A percentile compares a stretch with the other conserved stretches of the same genome.
phyloP scores from a whole-genome alignment of 768 basidiomycete genomes.

The Rhodotorula toruloides region DNA sequence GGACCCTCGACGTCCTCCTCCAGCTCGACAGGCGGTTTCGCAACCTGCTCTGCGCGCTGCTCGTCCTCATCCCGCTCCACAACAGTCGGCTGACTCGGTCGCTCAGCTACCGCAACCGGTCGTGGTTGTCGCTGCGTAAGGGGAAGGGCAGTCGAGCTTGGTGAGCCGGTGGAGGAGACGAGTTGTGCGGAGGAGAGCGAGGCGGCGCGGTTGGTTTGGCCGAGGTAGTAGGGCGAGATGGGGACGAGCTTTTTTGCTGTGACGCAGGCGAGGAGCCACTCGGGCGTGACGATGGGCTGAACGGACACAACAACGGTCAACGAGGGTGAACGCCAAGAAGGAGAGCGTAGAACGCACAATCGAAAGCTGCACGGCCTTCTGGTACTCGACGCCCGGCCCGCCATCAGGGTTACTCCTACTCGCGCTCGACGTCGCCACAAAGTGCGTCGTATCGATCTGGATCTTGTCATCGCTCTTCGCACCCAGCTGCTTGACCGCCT shows the following conservation, averaged over 20 bases:
- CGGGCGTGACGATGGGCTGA: slow-evolving; percentile 79
- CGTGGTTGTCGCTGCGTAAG: background rate
- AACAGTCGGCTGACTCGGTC: background rate
- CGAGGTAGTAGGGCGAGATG: slow-evolving; percentile 63
- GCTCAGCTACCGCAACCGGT: background rate
- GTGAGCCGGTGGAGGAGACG: slow-evolving; percentile 11
- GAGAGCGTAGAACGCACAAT: slow-evolving; percentile 49
- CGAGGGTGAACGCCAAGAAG: background rate
- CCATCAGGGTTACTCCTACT: slow-evolving; percentile 2
- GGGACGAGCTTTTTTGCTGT: slow-evolving; percentile 82
- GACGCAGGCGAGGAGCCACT: slow-evolving; percentile 88
- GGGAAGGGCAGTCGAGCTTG: background rate
- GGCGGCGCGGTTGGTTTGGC: slow-evolving; percentile 37
- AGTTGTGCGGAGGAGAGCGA: slow-evolving; percentile 39
- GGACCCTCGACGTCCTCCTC: slow-evolving; percentile 20
- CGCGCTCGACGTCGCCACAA: slow-evolving; percentile 40
- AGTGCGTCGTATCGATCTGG: slow-evolving; percentile 50
- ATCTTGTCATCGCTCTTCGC: slow-evolving; percentile 89
- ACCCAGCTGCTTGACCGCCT: slow-evolving; percentile 74
- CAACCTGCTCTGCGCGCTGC: background rate
- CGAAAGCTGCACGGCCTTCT: slow-evolving; percentile 85
- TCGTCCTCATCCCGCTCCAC: background rate
- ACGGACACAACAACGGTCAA: background rate
- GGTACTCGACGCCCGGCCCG: slow-evolving; percentile 79
- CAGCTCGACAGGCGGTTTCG: background rate